A percentile compares a stretch with the other conserved stretches of the same genome.
Evolutionary conservation across 768 basidiomycete genomes (phyloP).

Genomic region (Mycena galopus): DNA sequence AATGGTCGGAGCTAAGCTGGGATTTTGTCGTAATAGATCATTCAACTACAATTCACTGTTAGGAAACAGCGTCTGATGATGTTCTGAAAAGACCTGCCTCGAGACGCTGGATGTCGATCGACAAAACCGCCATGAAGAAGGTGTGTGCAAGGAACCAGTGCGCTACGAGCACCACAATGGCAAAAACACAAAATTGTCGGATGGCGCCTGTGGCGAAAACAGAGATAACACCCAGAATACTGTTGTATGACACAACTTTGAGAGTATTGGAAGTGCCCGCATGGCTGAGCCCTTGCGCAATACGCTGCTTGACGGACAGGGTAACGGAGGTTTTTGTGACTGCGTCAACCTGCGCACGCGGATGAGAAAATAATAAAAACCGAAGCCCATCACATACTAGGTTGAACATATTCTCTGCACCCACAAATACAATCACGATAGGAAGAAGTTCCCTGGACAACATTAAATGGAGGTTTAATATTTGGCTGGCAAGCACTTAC

Average conservation of each 20-base stretch:
- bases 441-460: constrained; percentile 84
- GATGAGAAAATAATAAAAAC: constrained; percentile 40
- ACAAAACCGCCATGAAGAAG: constrained; percentile 94
- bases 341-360: constrained; percentile 76
- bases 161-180: constrained; percentile 93
- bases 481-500: constrained; percentile 53
- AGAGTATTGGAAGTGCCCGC: constrained; percentile 94
- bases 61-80: constrained; percentile 24
- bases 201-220: constrained; percentile 84
- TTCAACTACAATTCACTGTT: constrained; percentile 67
- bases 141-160: constrained; percentile 99
- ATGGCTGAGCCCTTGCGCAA: constrained; percentile 89
- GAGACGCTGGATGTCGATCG: constrained; percentile 94
- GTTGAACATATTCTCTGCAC: constrained; percentile 97
- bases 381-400: constrained; percentile 66
- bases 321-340: constrained; percentile 89
- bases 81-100: constrained; percentile 64
- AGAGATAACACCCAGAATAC: constrained; percentile 82
- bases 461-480: constrained; percentile 18
- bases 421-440: constrained; percentile 94
- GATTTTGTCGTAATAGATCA: constrained; percentile 85
- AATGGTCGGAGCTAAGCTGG: constrained; percentile 63
- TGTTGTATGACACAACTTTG: constrained; percentile 90
- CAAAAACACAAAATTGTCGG: constrained; percentile 93
- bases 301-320: constrained; percentile 90